Base-by-base conservation (phyloP, 1,284 basidiomycete genomes). In the Cutaneotrichosporon sp. region DNA sequence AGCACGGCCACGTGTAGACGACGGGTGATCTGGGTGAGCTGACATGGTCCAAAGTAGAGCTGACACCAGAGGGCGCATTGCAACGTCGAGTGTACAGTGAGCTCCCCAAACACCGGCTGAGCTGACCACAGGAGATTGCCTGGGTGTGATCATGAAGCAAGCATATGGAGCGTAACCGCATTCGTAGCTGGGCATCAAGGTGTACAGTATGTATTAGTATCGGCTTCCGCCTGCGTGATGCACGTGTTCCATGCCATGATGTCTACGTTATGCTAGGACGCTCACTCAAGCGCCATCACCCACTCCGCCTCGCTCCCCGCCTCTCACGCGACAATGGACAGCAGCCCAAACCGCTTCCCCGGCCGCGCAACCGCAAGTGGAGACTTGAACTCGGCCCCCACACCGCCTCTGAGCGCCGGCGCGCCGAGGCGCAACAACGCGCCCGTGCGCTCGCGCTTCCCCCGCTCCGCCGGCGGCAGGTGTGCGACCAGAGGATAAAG, bases 331-430 rank as follows among this genome's bases (percentile, higher is more conserved):
- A 74, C 72, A 33, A 78, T 74, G 25, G 69, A 72, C 29, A 80
- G 57, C 66, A 80, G 64, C 2, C 71, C 76, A 59, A 80, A 79
- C 25, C 78, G 67, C 60, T 77, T 76, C 5, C 75, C 76, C 18
- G 76, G 76, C 58, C 73, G 76, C 13, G 74, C 74, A 9, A 79
- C 69, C 2, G 77, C 72, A 5, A 79, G 66, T 2, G 79, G 77
- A 55, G 73, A 74, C 45, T 69, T 73, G 54, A 77, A 80, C 45
- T 80, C 77, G 31, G 65, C 24, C 24, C 61, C 60, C 18, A 68
- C 65, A 18, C 69, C 64, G 8, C 66, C 52, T 24, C 64, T 58
- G 16, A 63, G 59, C 1, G 61, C 61, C 0, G 72, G 72, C 31
- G 67, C 60, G 13, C 78, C 79, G 47, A 79, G 71, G 9, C 71